Conservation (phyloP, 148 eudicot species). For the Camellia sinensis region DNA sequence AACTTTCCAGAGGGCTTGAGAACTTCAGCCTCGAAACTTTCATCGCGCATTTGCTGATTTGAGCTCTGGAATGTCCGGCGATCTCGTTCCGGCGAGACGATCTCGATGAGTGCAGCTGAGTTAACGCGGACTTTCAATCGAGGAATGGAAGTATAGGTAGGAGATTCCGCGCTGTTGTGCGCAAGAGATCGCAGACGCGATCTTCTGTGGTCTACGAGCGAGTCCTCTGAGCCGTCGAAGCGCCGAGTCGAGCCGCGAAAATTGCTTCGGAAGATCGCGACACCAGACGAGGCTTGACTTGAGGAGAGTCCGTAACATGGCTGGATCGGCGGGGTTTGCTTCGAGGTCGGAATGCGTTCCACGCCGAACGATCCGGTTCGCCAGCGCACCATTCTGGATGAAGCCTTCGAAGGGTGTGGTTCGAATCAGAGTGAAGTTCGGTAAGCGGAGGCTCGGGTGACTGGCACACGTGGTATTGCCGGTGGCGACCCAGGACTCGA, state of each 20-base stretch:
- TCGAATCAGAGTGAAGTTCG: slow-evolving; percentile 67
- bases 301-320: slow-evolving; percentile 46
- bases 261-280: slow-evolving; percentile 29
- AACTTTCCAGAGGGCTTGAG: slow-evolving; percentile 35
- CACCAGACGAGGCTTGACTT: slow-evolving; percentile 38
- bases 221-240: slow-evolving; percentile 50
- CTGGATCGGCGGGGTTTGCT: slow-evolving; percentile 84
- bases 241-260: slow-evolving; percentile 44
- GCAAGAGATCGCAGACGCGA: slow-evolving; percentile 48
- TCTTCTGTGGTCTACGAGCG: slow-evolving; percentile 83
- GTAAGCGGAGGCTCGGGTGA: slow-evolving; percentile 60
- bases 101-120: slow-evolving; percentile 65
- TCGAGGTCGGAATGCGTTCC: slow-evolving; percentile 84
- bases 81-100: slow-evolving; percentile 57
- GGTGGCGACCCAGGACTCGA: slow-evolving; percentile 85
- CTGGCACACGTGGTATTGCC: slow-evolving; percentile 89
- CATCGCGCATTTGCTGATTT: slow-evolving; percentile 45
- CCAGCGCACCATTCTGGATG: slow-evolving; percentile 94
- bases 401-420: slow-evolving; percentile 84
- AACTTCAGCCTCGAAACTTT: slow-evolving; percentile 46
- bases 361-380: slow-evolving; percentile 71
- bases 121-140: slow-evolving; percentile 57
- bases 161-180: slow-evolving; percentile 27
- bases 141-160: slow-evolving; percentile 40
- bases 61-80: slow-evolving; percentile 54